Evolutionary conservation across 1,284 basidiomycete genomes (phyloP).

Genomic region (Leccinum subspadiceum): DNA sequence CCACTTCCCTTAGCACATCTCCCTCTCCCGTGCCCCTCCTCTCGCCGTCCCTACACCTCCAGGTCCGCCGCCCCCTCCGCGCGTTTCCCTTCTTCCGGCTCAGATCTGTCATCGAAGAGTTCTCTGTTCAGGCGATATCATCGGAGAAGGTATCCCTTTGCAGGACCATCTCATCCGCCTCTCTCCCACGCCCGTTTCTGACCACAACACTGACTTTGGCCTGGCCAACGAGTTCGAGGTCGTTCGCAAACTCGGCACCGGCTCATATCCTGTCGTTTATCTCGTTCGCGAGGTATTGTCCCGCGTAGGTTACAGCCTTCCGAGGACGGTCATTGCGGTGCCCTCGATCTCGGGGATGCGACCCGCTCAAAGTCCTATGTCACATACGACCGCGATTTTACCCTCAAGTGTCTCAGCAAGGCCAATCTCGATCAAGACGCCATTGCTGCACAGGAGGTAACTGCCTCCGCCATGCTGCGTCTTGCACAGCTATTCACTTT

Average conservation of each 20-base stretch:
- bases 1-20: constrained; percentile 26
- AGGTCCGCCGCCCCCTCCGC: constrained; percentile 20
- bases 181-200: constrained; percentile 37
- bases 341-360: constrained; percentile 57
- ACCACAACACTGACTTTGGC: constrained; percentile 39
- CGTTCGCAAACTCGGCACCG: constrained; percentile 79
- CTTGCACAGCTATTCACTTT: constrained; percentile 13
- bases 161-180: constrained; percentile 62
- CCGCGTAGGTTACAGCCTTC: constrained; percentile 48
- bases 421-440: constrained; percentile 86
- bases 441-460: constrained; percentile 83
- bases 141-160: constrained; percentile 62
- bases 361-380: constrained; percentile 38
- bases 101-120: constrained; percentile 59
- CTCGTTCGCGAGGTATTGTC: constrained; percentile 83
- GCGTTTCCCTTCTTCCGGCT: constrained; percentile 29
- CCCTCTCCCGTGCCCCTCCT: constrained; percentile 32
- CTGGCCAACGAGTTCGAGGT: constrained; percentile 77
- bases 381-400: constrained; percentile 84
- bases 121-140: constrained; percentile 64
- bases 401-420: constrained; percentile 95
- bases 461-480: constrained; percentile 21
- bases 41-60: constrained; percentile 30
- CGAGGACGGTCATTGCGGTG: constrained; percentile 61
- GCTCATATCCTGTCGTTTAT: constrained; percentile 93